Base-by-base conservation (phyloP, 495 filamentous ascomycete genomes). In the Penicillium samsonianum region DNA sequence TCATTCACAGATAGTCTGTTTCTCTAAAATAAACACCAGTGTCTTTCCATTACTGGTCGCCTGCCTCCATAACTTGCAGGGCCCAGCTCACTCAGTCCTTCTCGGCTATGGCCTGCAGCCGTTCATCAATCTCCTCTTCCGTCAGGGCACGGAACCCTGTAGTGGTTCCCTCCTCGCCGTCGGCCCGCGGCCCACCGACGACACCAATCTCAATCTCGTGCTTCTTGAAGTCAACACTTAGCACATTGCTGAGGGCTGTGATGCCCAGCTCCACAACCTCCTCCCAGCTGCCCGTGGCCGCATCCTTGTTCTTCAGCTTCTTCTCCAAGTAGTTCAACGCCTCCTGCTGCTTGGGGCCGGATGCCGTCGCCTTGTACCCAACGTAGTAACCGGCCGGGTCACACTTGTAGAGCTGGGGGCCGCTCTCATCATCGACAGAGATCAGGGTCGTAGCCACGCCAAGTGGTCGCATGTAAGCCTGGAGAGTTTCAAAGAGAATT, bases 161-260 rank as follows among this genome's bases (percentile, higher is more conserved):
- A 68, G 90, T 82, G 47, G 84, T 85, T 42, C 90, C 89, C 65
- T 93, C 88, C 74, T 90, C 80, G 66, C 91, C 92, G 66, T 92
- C 91, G 42, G 76, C 70, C 58, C 81, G 78, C 33, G 91, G 90
- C 26, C 89, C 92, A 60, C 94, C 94, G 17, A 96, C 94, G 67
- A 98, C 89, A 63, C 95, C 94, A 69, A 98, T 88, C 79, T 98
- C 94, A 68, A 98, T 85, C 80, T 98, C 94, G 69, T 88, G 88
- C 80, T 97, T 97, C 87, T 98, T 98, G 81, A 98, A 98, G 75
- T 98, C 94, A 65, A 98, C 95, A 71, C 91, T 96, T 52, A 98
- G 83, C 50, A 98, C 92, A 50, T 88, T 94, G 82, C 93, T 96
- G 70, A 98, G 75, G 11, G 94, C 89, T 16, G 91, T 87, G 76